Conservation (phyloP, 1,284 basidiomycete species). For the Sporisorium graminicola region DNA sequence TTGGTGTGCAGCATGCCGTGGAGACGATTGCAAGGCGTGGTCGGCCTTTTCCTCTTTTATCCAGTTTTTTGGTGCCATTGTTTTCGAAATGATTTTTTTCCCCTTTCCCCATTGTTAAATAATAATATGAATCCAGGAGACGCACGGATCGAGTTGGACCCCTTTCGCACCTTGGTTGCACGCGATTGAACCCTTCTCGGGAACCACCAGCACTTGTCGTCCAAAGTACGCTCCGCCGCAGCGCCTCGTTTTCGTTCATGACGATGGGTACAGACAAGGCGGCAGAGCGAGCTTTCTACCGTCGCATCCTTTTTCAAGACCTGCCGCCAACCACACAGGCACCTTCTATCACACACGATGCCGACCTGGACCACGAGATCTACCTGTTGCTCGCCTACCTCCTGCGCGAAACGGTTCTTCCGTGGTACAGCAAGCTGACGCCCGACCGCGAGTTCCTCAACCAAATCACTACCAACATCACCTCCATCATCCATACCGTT, state of each 20-base stretch:
- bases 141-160: not conserved
- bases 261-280: conserved; percentile 13
- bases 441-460: conserved; percentile 54
- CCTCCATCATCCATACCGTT: conserved; percentile 25
- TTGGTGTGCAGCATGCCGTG: not conserved
- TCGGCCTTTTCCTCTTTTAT: not conserved
- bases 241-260: not conserved
- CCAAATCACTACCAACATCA: conserved; percentile 39
- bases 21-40: not conserved
- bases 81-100: not conserved
- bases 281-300: conserved; percentile 41
- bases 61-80: not conserved
- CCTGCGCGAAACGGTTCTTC: conserved; percentile 52
- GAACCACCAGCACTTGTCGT: conserved; percentile 1
- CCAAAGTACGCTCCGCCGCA: not conserved
- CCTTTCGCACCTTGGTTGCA: not conserved
- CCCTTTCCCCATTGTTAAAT: not conserved
- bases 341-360: conserved; percentile 34
- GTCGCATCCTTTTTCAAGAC: conserved; percentile 49
- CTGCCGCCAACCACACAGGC: conserved; percentile 11
- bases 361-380: conserved; percentile 49
- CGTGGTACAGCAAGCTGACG: conserved; percentile 57
- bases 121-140: no score
- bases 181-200: not conserved
- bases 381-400: conserved; percentile 51